Base-by-base conservation (phyloP, 2,329 filamentous ascomycete species). In the Chrysosporium queenslandicum region DNA sequence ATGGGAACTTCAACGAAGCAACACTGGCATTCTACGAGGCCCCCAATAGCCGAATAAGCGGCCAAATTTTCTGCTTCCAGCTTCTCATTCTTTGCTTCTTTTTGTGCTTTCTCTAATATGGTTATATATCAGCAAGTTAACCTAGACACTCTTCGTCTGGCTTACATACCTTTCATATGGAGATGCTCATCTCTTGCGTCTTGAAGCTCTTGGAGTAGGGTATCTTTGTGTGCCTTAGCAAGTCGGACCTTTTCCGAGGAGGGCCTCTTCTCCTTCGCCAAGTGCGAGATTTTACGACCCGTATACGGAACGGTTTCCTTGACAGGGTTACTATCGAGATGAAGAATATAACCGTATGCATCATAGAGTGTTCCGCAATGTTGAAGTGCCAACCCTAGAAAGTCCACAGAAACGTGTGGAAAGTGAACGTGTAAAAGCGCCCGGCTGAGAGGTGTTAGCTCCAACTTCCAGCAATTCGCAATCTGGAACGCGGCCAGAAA, bases 1-100 rank as follows among this genome's bases (percentile, higher is more conserved):
- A 81, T 66, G 1, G 85, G 76, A 46, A 75, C 74, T 3, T 88
- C 81, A 5, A 74, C 73, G 61, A 78, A 92, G 66, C 88, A 94
- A 61, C 86, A 88, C 40, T 75, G 77, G 59, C 85, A 94, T 58
- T 91, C 86, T 9, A 73, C 66, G n/a, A 56, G 21, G 6, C 54
- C 54, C 7, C 51, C 54, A n/a, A n/a, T 56, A 12, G 46, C 52
- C 3, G 21, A 30, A 25, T 45, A 47, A 5, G 45, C 16, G 7
- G 41, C 42, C 4, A 42, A 36, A 36, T 56, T 46, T 39, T 53
- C 32, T 27, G 46, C 46, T 43, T 53, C 40, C 4, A 34, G 9
- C 21, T 40, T 40, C 3, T 46, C 46, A 14, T 9, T 6, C 9
- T 50, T 20, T 34, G 42, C 50, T 21, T 30, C 16, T 20, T 41